Evolutionary conservation across 2,329 filamentous ascomycete species (phyloP).

Genomic region (Calonectria hongkongensis): DNA sequence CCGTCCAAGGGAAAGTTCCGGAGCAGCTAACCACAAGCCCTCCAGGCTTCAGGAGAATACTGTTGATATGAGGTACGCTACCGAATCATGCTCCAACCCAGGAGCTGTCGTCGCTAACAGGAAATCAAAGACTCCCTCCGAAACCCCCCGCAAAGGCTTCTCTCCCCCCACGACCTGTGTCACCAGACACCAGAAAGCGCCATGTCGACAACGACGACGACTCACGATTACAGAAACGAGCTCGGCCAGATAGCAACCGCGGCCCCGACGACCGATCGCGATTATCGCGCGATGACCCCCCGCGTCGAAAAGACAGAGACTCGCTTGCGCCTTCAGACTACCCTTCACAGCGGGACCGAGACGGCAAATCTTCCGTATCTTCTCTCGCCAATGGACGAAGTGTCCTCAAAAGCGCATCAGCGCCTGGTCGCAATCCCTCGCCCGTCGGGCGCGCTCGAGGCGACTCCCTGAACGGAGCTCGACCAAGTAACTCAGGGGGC

Average conservation of each 20-base stretch:
- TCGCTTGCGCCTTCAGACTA: conserved; percentile 55
- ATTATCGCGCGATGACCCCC: conserved; percentile 59
- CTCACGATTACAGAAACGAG: conserved; percentile 67
- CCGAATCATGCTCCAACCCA: neutral
- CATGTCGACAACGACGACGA: conserved; percentile 66
- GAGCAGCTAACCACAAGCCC: conserved; percentile 54
- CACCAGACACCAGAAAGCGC: conserved; percentile 69
- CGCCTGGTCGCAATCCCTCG: conserved; percentile 56
- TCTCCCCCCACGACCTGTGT: conserved; percentile 61
- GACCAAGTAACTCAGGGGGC: conserved; percentile 58
- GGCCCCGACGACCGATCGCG: conserved; percentile 58
- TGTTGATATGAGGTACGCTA: conserved; percentile 57
- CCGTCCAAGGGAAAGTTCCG: conserved; percentile 50
- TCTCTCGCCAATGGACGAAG: conserved; percentile 62
- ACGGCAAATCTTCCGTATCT: conserved; percentile 52
- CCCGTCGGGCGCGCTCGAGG: conserved; percentile 63
- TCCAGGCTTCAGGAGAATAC: conserved; percentile 56
- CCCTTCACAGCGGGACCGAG: conserved; percentile 50
- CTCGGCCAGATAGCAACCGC: conserved; percentile 62
- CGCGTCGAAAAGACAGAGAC: conserved; percentile 58
- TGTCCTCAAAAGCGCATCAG: conserved; percentile 56
- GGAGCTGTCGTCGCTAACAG: conserved; percentile 42
- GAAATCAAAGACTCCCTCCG: conserved; percentile 57
- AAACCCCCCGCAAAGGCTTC: conserved; percentile 59
- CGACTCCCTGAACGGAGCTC: conserved; percentile 66